Conservation (phyloP, 2,329 filamentous ascomycete genomes). For the Paecilomyces fulvus region DNA sequence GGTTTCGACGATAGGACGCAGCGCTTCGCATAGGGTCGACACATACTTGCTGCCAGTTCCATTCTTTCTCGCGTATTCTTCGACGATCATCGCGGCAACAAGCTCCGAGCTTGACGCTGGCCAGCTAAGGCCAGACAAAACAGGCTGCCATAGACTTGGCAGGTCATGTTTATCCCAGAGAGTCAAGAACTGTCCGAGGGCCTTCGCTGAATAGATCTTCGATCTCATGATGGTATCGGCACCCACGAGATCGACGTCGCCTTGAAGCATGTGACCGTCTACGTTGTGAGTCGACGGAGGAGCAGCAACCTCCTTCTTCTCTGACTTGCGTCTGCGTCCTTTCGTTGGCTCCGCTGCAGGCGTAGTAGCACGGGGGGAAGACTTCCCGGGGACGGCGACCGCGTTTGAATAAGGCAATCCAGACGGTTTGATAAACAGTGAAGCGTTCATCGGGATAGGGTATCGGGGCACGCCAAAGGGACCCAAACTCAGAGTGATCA, state of each 20-base stretch:
- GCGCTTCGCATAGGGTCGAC: slow-evolving; percentile 41
- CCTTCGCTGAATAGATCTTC: slow-evolving; percentile 75
- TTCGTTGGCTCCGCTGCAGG: slow-evolving; percentile 53
- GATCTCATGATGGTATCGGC: slow-evolving; percentile 82
- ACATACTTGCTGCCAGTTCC: slow-evolving; percentile 25
- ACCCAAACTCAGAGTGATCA: slow-evolving; percentile 77
- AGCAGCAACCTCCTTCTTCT: slow-evolving; percentile 66
- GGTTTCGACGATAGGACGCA: slow-evolving; percentile 70
- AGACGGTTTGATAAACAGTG: slow-evolving; percentile 86
- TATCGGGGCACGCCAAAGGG: slow-evolving; percentile 87
- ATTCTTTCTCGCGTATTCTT: slow-evolving; percentile 67
- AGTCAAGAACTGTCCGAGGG: slow-evolving; percentile 76
- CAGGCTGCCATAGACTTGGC: slow-evolving; percentile 51
- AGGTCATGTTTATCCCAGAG: slow-evolving; percentile 54
- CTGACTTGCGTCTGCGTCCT: slow-evolving; percentile 73
- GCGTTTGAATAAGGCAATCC: slow-evolving; percentile 65
- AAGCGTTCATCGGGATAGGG: slow-evolving; percentile 83
- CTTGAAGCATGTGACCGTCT: slow-evolving; percentile 95
- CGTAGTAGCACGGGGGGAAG: slow-evolving; percentile 33
- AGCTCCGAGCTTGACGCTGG: slow-evolving; percentile 79
- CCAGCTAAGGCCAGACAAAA: slow-evolving; percentile 62
- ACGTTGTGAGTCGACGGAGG: slow-evolving; percentile 77
- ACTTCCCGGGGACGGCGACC: slow-evolving; percentile 25
- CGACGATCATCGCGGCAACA: slow-evolving; percentile 71
- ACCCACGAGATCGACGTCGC: slow-evolving; percentile 90